Base-by-base conservation (phyloP, 495 filamentous ascomycete species). In the Penicillium pulvis region DNA sequence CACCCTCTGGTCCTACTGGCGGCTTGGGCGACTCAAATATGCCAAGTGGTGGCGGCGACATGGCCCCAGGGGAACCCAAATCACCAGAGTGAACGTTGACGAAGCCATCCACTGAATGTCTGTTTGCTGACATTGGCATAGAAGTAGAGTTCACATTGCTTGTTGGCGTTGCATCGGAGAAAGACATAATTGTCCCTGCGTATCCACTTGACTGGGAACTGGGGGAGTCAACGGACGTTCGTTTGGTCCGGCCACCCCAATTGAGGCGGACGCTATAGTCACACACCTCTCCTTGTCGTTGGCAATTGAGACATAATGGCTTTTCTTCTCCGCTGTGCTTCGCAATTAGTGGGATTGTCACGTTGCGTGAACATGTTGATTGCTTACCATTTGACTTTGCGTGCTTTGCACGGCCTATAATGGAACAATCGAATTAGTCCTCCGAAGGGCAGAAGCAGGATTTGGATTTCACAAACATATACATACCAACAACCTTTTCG, bases 221-320 rank as follows among this genome's bases (percentile, higher is more conserved):
- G 4, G 75, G 71, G 8, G 75, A 77, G 49, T 73, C 75, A 43
- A 74, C 66, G 5, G 73, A 71, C 9, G 70, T 49, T 53, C 76
- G 70, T 57, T 80, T 80, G 5, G 75, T 75, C 28, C 90, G 80
- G 33, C 91, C 90, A 55, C 87, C 89, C 91, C 91, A 94, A 63
- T 92, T 93, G 61, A 95, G 74, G 17, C 88, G 81, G 67, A 94
- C 89, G 69, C 86, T 91, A 75, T 94, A 96, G 72, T 96, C 91
- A 74, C 91, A 96, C 28, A 75, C 73, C 67, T 93, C 90, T 47
- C 86, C 87, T 63, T 87, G 86, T 53, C 85, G 85, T 66, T 85
- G 81, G 69, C 91, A 96, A 66, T 93, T 93, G 51, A 82, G 66
- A 70, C 91, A 96, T 65, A 74, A 72, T 10, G 91, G 91, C 64